A percentile compares a stretch with the other conserved stretches of the same genome.
These are phyloP conservation scores for Crithidia sp. DNA, from an alignment of 208 protist species.

Conservation along the genomic window DNA sequence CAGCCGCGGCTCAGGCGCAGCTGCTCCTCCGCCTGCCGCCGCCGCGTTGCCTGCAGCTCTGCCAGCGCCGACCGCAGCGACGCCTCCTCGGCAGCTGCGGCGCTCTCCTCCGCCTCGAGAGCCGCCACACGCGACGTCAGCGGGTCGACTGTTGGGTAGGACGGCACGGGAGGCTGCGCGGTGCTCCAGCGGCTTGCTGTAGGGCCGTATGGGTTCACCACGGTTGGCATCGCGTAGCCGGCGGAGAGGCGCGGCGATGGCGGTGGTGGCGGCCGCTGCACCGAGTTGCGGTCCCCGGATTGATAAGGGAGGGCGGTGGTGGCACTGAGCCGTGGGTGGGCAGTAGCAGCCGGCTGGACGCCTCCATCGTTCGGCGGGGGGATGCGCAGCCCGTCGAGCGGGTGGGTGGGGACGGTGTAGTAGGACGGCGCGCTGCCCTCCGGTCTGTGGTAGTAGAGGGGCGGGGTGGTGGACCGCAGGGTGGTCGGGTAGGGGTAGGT, in stretches of 20 bases:
- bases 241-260: conserved; percentile 32
- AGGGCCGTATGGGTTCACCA: conserved; percentile 38
- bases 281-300: conserved; percentile 20
- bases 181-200: conserved; percentile 41
- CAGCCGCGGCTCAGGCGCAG: conserved; percentile 62
- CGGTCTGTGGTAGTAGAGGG: conserved; percentile 68
- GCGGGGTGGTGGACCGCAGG: conserved; percentile 64
- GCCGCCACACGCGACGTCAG: conserved; percentile 33
- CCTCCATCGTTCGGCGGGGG: conserved; percentile 14
- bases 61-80: conserved; percentile 42
- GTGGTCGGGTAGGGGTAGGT: conserved; percentile 28
- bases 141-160: conserved; percentile 36
- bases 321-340: conserved; percentile 10
- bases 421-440: conserved; percentile 56
- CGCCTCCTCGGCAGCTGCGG: conserved; percentile 52
- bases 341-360: neutral
- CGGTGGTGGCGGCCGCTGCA: conserved; percentile 20
- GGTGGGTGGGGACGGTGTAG: conserved; percentile 37
- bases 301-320: neutral
- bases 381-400: conserved; percentile 29
- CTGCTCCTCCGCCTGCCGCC: conserved; percentile 61
- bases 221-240: conserved; percentile 30
- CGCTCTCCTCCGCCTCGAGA: conserved; percentile 51
- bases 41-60: conserved; percentile 43
- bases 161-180: conserved; percentile 22